Percentiles rank a stretch among this genome's conserved stretches.
These are phyloP conservation scores for Blyttiomyces sp. DNA, from an alignment of 371 early-diverging fungal genomes.

Conservation along the genomic window DNA sequence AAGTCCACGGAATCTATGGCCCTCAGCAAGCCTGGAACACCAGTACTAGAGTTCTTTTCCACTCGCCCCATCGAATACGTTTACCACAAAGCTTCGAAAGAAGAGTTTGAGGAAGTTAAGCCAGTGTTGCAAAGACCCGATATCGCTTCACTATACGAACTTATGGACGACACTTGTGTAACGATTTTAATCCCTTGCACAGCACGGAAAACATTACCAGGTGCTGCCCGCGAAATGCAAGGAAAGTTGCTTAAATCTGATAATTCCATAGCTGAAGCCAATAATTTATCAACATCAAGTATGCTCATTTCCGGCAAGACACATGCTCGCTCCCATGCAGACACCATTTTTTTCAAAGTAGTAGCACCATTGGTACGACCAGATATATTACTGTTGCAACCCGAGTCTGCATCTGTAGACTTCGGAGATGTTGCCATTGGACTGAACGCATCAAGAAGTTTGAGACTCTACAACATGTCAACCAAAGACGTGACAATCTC, in stretches of 20 bases:
- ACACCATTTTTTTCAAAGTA: conserved; percentile 16
- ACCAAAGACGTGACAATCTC: neutral
- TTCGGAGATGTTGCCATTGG: conserved; percentile 15
- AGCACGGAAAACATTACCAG: neutral
- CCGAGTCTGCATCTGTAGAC: neutral
- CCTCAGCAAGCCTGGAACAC: no score
- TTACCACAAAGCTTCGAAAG: neutral
- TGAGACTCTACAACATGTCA: conserved; percentile 18
- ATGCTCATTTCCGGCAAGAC: no score
- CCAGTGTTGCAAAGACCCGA: no score
- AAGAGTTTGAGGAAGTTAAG: neutral
- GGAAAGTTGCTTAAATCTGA: no score
- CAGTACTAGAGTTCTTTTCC: no score
- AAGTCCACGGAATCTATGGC: no score
- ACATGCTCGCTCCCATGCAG: no score
- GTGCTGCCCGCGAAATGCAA: no score
- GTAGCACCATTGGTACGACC: conserved; percentile 23
- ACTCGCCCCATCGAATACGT: no score
- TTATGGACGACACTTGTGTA: conserved; percentile 17
- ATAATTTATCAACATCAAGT: no score
- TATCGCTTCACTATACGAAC: conserved; percentile 3
- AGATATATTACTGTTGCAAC: conserved; percentile 22
- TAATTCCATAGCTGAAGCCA: no score
- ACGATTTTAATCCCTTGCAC: conserved; percentile 19
- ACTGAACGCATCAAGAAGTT: neutral